These are phyloP conservation scores for Mytilinidion resinicola DNA, from an alignment of 495 filamentous ascomycete species.

Conservation along the genomic window DNA sequence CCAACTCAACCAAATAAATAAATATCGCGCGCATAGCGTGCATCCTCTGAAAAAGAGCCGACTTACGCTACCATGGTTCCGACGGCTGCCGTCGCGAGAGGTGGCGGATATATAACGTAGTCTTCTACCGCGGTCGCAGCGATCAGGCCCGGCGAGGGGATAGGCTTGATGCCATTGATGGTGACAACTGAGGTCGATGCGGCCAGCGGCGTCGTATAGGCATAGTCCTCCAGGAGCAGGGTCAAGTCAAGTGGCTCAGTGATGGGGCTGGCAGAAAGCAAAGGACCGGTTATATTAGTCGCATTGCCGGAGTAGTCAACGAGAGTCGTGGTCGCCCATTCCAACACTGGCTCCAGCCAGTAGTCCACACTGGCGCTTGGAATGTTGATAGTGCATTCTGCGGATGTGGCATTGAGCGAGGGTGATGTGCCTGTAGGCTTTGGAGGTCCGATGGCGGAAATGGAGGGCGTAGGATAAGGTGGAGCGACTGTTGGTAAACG, in stretches of 20 bases:
- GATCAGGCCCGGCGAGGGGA: slow-evolving; percentile 22
- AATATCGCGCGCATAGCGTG: background rate
- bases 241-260: slow-evolving; percentile 29
- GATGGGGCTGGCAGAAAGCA: slow-evolving; percentile 6
- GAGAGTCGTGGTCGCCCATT: slow-evolving; percentile 1
- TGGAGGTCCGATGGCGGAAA: slow-evolving; percentile 5
- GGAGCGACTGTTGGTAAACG: background rate
- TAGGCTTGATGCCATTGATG: slow-evolving; percentile 13
- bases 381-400: slow-evolving; percentile 20
- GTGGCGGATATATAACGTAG: slow-evolving; percentile 3
- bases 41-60: background rate
- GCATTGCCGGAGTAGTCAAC: background rate
- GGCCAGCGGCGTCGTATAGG: slow-evolving; percentile 26
- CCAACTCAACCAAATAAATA: background rate
- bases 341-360: slow-evolving; percentile 19
- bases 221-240: slow-evolving; percentile 4
- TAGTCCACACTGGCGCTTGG: slow-evolving; percentile 19
- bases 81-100: background rate
- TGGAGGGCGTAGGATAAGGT: background rate
- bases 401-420: background rate
- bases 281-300: background rate
- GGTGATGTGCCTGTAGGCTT: background rate
- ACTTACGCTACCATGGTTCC: slow-evolving; percentile 11
- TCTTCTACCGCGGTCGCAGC: slow-evolving; percentile 6
- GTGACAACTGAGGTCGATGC: slow-evolving; percentile 28